Base-by-base conservation (phyloP, 202 grass and related monocot genomes). In the Panicum virgatum region DNA sequence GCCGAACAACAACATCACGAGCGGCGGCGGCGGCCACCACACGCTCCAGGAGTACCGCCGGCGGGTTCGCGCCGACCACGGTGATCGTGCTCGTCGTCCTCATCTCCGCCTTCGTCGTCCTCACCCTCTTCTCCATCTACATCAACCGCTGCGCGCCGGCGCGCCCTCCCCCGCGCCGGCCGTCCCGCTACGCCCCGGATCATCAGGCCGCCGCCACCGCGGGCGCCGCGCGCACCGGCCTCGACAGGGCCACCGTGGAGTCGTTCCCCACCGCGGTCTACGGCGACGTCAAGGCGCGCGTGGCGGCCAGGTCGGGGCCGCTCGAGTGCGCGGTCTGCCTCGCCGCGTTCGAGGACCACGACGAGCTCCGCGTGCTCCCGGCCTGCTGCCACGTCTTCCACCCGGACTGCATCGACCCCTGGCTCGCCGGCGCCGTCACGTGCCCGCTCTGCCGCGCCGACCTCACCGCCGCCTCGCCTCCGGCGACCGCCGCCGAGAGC, bases 301-400 rank as follows among this genome's bases (percentile, higher is more conserved):
- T 72, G 73, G 79, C 82, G 25, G 25, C 38, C 7, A 82, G 72
- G 81, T 66, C 82, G 3, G 62, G 66, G 5, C 37, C 63, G 63
- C 76, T 86, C 1, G 90, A 92, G 40, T 97, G 94, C 82, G 80
- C 86, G 0, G 91, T 97, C 13, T 97, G 94, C 77, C 73, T 97
- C 47, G 68, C 83, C 62, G 94, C 90, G 58, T 97, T 97, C 80
- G 83, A 71, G 25, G 84, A 87, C 73, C 1, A 8, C 32, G 94
- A 97, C 82, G 72, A 72, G 54, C 86, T 97, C 22, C 88, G 89
- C 0, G 66, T 93, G 46, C 86, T 97, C 27, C 86, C 86, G 2
- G 87, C 78, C 18, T 97, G 89, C 81, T 85, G 84, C 58, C 94
- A 94, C 53, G 87, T 85, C 1, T 97, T 97, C 81, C 91, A 97